Evolutionary conservation across 306 rosid genomes (phyloP), one percentile per base, ranked within the genome.

Genomic region (Pyrus bretschneideri): DNA sequence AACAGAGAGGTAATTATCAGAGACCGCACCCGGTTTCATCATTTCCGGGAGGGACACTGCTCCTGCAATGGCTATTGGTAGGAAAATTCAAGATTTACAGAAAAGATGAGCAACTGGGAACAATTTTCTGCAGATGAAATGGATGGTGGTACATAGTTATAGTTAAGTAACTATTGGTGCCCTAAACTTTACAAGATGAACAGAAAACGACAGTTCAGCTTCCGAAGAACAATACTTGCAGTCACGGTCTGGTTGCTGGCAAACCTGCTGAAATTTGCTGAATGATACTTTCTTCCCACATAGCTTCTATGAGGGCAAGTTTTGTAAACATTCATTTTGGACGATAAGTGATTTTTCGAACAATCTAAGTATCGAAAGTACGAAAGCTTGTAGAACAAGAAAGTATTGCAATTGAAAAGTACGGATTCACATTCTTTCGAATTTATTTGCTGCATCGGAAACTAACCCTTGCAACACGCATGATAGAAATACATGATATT

Each of bases 11-110:
- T 94, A 74, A 80, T 85, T 46, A 74, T 92, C 46, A 85, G 97
- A 81, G 97, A 92, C 71, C 93, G 86, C 67, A 84, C 71, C 65
- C 89, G 92, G 81, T 85, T 92, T 80, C 96, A 95, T 83, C 97
- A 85, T 83, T 92, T 95, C 71, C 81, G 71, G 6, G 83, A 80
- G 73, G 98, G 96, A 33, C 87, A 57, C 25, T 91, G 97, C 87
- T 91, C 97, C 44, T 93, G 93, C 80, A 73, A 71, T 25, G 93
- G 88, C 75, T 86, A 81, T 72, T 93, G 97, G 95, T 93, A 93
- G 82, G 61, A 61, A 72, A 33, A 54, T 68, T 51, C 71, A 46
- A 45, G 63, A 33, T 12, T 29, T 38, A 61, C 52, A 13, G 44
- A 55, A 33, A 33, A 44, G 72, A 4, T 30, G 74, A 64, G 64